Base-by-base conservation (phyloP, 352 stramenopile genomes). In the Phytophthora rubi region DNA sequence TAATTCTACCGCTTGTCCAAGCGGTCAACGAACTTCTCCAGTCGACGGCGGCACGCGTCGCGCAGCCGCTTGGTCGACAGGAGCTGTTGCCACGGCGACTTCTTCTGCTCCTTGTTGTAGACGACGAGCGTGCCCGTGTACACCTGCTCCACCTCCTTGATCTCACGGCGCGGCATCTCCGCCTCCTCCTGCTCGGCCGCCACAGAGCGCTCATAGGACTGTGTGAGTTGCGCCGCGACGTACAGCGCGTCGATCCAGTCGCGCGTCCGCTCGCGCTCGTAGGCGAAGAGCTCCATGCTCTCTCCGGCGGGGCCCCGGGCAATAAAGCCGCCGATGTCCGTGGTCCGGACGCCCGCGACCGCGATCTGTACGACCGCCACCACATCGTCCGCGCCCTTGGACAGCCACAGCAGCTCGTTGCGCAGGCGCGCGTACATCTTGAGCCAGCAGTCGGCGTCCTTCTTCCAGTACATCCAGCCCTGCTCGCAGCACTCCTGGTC, bases 391-490 rank as follows among this genome's bases (percentile, higher is more conserved):
- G 71, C 55, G 62, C 81, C 78, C 37, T 85, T 84, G 53, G 83
- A 79, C 57, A 93, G 81, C 79, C 82, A 93, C 48, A 93, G 62
- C 55, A 90, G 70, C 68, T 93, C 79, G 64, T 90, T 84, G 44
- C 78, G 77, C 59, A 92, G 71, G 49, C 89, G 82, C 53, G 79
- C 83, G 70, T 82, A 92, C 56, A 93, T 86, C 70, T 93, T 93
- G 61, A 88, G 82, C 86, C 86, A 93, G 75, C 79, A 89, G 59
- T 83, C 73, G 45, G 52, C 55, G 56, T 83, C 80, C 57, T 78
- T 83, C 48, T 84, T 83, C 86, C 86, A 93, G 76, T 92, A 93
- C 77, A 92, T 89, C 86, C 86, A 93, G 39, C 79, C 83, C 51
- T 88, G 71, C 45, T 78, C 61, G 16, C 52, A 73, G 55, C 73